These are phyloP conservation scores for Exidia glandulosa DNA, from an alignment of 768 basidiomycete species.

Conservation along the genomic window DNA sequence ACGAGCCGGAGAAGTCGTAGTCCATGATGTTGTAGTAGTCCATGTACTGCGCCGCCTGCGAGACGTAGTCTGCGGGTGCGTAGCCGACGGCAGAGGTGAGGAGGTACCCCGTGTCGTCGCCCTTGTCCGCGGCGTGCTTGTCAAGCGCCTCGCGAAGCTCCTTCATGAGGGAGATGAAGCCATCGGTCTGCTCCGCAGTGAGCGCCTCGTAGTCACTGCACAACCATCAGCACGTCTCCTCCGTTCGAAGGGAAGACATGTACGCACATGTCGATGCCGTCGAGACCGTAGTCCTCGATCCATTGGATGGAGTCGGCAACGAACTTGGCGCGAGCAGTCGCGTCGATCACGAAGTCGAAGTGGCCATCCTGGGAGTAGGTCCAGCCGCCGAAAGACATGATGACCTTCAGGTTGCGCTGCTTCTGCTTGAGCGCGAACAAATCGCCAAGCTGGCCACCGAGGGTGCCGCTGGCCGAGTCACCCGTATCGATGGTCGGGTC, in stretches of 20 bases:
- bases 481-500: conserved; percentile 24
- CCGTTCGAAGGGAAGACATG: too few relatives aligned
- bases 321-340: conserved; percentile 5
- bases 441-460: not conserved
- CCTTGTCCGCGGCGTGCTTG: conserved; percentile 16
- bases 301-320: conserved; percentile 19
- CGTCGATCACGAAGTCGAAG: conserved; percentile 6
- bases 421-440: not conserved
- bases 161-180: conserved; percentile 19
- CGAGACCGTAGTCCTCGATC: conserved; percentile 27
- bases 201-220: conserved; percentile 24
- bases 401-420: conserved; percentile 22
- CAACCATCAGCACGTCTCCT: not conserved
- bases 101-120: conserved; percentile 8
- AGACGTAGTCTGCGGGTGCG: conserved; percentile 18
- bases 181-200: conserved; percentile 16
- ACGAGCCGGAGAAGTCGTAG: conserved; percentile 22
- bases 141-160: conserved; percentile 21
- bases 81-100: conserved; percentile 1
- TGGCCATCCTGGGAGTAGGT: conserved; percentile 7
- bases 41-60: conserved; percentile 17
- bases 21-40: conserved; percentile 1
- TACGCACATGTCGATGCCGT: conserved; percentile 14
- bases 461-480: conserved; percentile 4
- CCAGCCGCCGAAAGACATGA: conserved; percentile 24